Percentiles rank a stretch among this genome's conserved stretches.
Evolutionary conservation across 148 eudicot species (phyloP).

Genomic region (Gaultheria prostrata): DNA sequence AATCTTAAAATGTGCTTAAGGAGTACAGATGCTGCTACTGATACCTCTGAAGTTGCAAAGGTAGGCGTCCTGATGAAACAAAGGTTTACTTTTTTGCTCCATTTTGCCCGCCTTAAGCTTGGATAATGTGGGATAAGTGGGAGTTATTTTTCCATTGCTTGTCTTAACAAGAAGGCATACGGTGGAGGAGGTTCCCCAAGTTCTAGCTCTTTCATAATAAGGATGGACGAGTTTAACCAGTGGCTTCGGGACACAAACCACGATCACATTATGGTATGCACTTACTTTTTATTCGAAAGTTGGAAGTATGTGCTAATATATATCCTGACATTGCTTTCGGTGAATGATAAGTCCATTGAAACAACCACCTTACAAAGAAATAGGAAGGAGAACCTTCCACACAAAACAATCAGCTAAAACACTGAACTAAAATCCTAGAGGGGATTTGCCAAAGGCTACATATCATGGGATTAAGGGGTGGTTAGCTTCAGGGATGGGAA

Average conservation of each 20-base stretch:
- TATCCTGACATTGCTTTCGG: no score
- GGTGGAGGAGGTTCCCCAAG: slow-evolving; percentile 85
- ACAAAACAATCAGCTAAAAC: no score
- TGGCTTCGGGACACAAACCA: slow-evolving; percentile 48
- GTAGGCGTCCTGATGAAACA: slow-evolving; percentile 31
- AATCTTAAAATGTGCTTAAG: slow-evolving; percentile 90
- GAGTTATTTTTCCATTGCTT: slow-evolving; percentile 15
- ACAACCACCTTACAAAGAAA: no score
- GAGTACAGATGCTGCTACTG: slow-evolving; percentile 60
- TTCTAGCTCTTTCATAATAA: slow-evolving; percentile 86
- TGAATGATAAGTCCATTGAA: no score
- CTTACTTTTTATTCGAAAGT: background rate
- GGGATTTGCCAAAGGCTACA: no score
- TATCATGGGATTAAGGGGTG: no score
- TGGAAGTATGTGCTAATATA: background rate
- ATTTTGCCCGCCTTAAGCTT: background rate
- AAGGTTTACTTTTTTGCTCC: background rate
- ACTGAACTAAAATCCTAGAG: no score
- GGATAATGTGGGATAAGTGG: background rate
- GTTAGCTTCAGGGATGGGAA: no score
- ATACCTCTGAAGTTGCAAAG: slow-evolving; percentile 94
- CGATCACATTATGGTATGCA: slow-evolving; percentile 21
- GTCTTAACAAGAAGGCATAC: slow-evolving; percentile 56
- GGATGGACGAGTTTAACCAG: slow-evolving; percentile 92
- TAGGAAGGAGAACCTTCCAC: no score